Evolutionary conservation across 2,329 filamentous ascomycete species (phyloP).

Genomic region (Penicillium sp.): DNA sequence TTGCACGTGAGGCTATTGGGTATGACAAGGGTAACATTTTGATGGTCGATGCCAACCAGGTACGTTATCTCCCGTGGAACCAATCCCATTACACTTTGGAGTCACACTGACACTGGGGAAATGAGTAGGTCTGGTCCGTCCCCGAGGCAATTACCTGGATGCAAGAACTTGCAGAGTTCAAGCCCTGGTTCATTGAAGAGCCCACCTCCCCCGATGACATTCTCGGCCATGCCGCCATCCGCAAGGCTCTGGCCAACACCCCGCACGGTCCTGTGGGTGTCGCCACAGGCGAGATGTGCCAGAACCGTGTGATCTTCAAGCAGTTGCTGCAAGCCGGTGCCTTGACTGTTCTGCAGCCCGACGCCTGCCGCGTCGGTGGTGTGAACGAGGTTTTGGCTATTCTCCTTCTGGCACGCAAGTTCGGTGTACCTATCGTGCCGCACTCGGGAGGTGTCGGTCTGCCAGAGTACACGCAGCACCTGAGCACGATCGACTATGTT

Average conservation of each 20-base stretch:
- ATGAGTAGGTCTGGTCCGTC: constrained; percentile 69
- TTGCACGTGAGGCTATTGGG: constrained; percentile 76
- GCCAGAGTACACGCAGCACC: constrained; percentile 89
- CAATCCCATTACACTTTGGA: not conserved
- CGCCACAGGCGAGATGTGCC: constrained; percentile 91
- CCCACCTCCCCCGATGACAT: constrained; percentile 88
- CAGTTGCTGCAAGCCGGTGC: constrained; percentile 77
- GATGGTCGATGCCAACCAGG: constrained; percentile 92
- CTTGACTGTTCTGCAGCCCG: constrained; percentile 85
- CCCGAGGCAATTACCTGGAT: constrained; percentile 87
- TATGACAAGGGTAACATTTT: constrained; percentile 79
- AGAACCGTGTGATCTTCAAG: constrained; percentile 93
- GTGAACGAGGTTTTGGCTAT: constrained; percentile 93
- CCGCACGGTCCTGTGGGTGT: constrained; percentile 67
- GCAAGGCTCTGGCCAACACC: constrained; percentile 65
- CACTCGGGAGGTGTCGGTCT: constrained; percentile 87
- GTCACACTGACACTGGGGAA: not conserved
- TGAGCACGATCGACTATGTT: constrained; percentile 91
- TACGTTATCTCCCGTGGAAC: constrained; percentile 26
- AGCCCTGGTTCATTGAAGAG: constrained; percentile 88
- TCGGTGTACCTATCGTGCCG: constrained; percentile 76
- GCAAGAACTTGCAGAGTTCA: constrained; percentile 75
- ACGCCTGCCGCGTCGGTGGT: constrained; percentile 84
- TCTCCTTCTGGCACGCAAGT: constrained; percentile 69
- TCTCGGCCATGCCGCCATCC: constrained; percentile 80